phyloP scores from a whole-genome alignment of 768 basidiomycete genomes.

The Termitomyces sp. region DNA sequence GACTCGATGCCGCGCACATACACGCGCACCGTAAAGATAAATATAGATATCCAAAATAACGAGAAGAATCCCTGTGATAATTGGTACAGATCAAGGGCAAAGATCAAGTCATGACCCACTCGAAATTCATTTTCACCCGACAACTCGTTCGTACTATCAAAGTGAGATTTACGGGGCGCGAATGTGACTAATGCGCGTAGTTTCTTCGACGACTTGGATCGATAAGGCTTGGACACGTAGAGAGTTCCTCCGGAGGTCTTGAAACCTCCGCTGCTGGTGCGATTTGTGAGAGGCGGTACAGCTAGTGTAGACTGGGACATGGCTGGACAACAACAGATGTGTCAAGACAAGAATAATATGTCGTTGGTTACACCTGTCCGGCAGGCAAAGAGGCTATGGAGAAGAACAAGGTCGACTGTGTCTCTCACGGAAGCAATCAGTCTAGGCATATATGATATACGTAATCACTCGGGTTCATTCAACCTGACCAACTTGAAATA shows the following conservation, averaged over 20 bases:
- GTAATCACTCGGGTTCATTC: background rate
- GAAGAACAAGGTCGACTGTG: background rate
- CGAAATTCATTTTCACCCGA: conserved; percentile 85
- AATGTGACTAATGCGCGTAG: conserved; percentile 84
- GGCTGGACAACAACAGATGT: background rate
- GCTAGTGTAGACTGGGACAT: conserved; percentile 1
- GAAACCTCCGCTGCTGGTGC: conserved; percentile 40
- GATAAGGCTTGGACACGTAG: conserved; percentile 73
- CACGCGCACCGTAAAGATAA: conserved; percentile 75
- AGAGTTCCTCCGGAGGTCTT: conserved; percentile 61
- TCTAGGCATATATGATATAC: background rate
- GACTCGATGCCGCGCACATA: conserved; percentile 74
- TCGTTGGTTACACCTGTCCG: background rate
- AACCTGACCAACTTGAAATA: too few relatives aligned
- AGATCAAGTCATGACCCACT: conserved; percentile 32
- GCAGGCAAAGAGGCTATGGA: background rate
- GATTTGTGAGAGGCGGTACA: conserved; percentile 7
- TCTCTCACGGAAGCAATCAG: background rate
- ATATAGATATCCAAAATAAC: conserved; percentile 90
- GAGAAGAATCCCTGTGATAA: conserved; percentile 80
- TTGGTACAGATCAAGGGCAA: background rate
- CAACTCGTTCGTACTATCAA: conserved; percentile 76
- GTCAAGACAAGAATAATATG: background rate
- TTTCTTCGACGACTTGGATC: conserved; percentile 71
- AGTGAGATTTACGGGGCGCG: conserved; percentile 78